Evolutionary conservation across 805 yeast species (phyloP).

Genomic region (Suhomyces prunicola): DNA sequence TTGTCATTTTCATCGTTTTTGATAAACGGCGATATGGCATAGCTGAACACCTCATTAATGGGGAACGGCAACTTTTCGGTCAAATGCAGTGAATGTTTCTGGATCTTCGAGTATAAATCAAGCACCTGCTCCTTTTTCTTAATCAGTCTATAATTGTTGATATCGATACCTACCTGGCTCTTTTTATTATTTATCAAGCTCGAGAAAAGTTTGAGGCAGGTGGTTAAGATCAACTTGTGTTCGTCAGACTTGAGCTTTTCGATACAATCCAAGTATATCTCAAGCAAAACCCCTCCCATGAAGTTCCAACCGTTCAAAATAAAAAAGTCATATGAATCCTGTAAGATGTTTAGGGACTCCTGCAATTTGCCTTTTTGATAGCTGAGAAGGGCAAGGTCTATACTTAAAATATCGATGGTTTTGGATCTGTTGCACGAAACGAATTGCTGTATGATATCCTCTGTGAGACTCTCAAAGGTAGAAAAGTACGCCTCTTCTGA

Average conservation of each 20-base stretch:
- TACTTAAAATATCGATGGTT: constrained; percentile 67
- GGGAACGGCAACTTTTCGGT: constrained; percentile 25
- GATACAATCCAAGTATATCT: constrained; percentile 67
- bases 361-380: constrained; percentile 55
- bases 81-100: constrained; percentile 13
- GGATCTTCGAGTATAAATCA: constrained; percentile 17
- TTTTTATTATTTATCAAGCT: constrained; percentile 19
- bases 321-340: constrained; percentile 67
- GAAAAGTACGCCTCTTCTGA: constrained; percentile 19
- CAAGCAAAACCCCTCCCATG: constrained; percentile 64
- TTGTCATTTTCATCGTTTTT: constrained; percentile 20
- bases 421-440: constrained; percentile 53
- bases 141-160: constrained; percentile 24
- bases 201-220: constrained; percentile 42
- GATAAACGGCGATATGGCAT: constrained; percentile 36
- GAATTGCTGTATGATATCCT: constrained; percentile 51
- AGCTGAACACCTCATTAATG: constrained; percentile 34
- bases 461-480: constrained; percentile 52
- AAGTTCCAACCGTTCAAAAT: constrained; percentile 69
- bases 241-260: constrained; percentile 33
- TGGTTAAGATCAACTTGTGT: constrained; percentile 27
- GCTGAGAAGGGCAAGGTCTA: constrained; percentile 74
- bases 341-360: constrained; percentile 60
- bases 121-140: constrained; percentile 15
- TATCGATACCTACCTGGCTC: constrained; percentile 16